Base-by-base conservation (phyloP, 495 filamentous ascomycete species). In the Usnea hakonensis region DNA sequence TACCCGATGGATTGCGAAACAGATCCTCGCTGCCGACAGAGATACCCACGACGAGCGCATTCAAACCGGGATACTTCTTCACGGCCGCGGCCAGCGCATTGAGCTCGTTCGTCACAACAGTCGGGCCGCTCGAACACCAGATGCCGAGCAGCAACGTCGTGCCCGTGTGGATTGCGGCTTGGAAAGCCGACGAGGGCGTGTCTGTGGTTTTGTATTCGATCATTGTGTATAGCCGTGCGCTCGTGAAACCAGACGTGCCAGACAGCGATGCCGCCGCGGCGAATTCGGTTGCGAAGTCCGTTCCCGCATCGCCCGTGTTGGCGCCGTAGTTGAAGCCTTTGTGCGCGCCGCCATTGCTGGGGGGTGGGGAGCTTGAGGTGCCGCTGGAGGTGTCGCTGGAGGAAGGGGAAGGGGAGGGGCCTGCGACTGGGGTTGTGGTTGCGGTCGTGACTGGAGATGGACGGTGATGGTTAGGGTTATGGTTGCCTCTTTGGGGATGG, bases 311-410 rank as follows among this genome's bases (percentile, higher is more conserved):
- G 41, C 72, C 79, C 74, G 79, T 73, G 67, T 78, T 81, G 33
- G 82, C 72, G 68, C 89, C 90, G 68, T 91, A 89, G 81, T 92
- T 93, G 82, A 94, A 94, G 65, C 90, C 91, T 68, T 87, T 78
- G 69, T 73, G 77, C 64, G 75, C 81, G 21, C 44, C 44, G 23
- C 44, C 44, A 11, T 2, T 57, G 72, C 63, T 57, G 81, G 23
- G 23, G 14, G 23, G 23, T 26, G 44, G 44, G 13, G 23, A 28
- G 11, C n/a, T 48, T 21, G 44, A 14, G 21, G 21, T 48, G 23
- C 16, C 43, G n/a, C n/a, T n/a, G n/a, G n/a, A n/a, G n/a, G n/a
- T n/a, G n/a, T n/a, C n/a, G n/a, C n/a, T n/a, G 7, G 43, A 46
- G 43, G n/a, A 26, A 11, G 44, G 14, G 10, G 44, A 23, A 14